Evolutionary conservation across 2,329 filamentous ascomycete species (phyloP), one percentile per base, ranked within the genome.

Genomic region (Colletotrichum chrysophilum): DNA sequence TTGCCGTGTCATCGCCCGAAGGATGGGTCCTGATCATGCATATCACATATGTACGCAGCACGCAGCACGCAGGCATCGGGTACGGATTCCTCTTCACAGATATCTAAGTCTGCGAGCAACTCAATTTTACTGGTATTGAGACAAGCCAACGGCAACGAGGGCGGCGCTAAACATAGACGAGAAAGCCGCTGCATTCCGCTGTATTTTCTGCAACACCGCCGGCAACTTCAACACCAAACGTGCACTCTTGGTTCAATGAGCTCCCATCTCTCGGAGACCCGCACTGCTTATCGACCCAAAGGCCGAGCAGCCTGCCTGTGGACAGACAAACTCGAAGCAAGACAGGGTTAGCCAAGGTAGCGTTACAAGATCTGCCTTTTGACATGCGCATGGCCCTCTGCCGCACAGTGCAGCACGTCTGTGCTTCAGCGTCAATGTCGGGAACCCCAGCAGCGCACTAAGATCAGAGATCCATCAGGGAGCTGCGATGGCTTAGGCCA

Each of bases 371-470:
- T 76, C 74, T 70, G 52, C 71, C 66, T 24, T 74, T 73, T 76
- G 74, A 76, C 74, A 76, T 75, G 66, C 74, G 74, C 74, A 71
- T 75, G 66, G 71, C 66, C 71, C 71, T 76, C 74, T 74, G 62
- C 74, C 70, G 74, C 74, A 76, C 74, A 76, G 74, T 75, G 71
- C 74, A 76, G 71, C 61, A 74, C 14, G 74, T 74, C 74, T 76
- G 71, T 76, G 74, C 74, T 62, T 56, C 56, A 66, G 70, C 43
- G n/a, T 68, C 64, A 64, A 62, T 18, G 58, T 73, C 24, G 70
- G 70, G 70, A 69, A 61, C 61, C 58, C 70, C 73, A 73, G 62
- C 70, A 75, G 73, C 64, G 65, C 70, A 62, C 58, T 36, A 65
- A 69, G 70, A 75, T 73, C 73, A 75, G 62, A 75, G 56, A 75